These are phyloP conservation scores for Cucurbita maxima DNA, from an alignment of 306 rosid genomes.

Conservation along the genomic window DNA sequence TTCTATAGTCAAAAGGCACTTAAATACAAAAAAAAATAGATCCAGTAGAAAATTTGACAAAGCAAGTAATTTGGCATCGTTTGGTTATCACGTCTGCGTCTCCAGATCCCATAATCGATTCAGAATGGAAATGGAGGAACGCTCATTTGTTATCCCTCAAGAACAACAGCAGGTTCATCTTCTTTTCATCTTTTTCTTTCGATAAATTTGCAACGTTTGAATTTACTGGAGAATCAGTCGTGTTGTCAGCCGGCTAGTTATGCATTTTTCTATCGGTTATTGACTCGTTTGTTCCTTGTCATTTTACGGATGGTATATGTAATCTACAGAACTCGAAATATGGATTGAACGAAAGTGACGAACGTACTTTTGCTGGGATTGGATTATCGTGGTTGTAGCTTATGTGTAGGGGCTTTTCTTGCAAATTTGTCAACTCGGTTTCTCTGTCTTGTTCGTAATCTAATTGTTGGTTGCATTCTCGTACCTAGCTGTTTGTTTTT, in stretches of 20 bases:
- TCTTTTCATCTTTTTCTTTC: background rate
- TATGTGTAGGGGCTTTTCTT: background rate
- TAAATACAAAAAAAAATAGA: too few relatives aligned
- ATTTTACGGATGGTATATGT: background rate
- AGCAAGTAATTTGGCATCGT: too few relatives aligned
- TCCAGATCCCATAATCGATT: background rate
- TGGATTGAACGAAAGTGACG: background rate
- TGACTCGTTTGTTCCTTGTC: background rate
- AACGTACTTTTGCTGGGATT: background rate
- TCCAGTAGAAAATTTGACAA: background rate
- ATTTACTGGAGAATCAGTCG: background rate
- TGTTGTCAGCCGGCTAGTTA: background rate
- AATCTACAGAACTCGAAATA: background rate
- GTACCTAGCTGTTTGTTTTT: background rate
- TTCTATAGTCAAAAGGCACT: too few relatives aligned
- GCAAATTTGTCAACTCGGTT: background rate
- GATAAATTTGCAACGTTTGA: background rate
- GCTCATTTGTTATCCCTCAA: background rate
- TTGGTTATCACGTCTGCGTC: background rate
- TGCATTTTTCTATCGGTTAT: background rate
- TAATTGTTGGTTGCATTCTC: background rate
- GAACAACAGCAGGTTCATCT: background rate
- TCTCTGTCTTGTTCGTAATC: background rate
- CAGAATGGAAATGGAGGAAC: constrained; percentile 2
- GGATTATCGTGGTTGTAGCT: background rate